Conservation (phyloP, 2,329 filamentous ascomycete genomes). For the Xylariaceae sp. region DNA sequence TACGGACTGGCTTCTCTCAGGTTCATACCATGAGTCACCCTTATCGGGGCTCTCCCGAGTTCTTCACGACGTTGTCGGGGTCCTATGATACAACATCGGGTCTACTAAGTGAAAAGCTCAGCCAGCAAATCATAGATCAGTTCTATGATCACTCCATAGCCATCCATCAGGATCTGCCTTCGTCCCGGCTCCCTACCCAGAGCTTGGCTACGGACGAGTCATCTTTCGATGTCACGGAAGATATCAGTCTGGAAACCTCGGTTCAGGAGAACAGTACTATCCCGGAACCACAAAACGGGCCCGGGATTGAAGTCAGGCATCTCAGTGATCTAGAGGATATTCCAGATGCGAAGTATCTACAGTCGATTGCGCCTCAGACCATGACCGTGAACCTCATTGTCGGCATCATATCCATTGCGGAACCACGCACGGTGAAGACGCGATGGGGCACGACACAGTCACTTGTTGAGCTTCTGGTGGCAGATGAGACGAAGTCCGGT, state of each 20-base stretch:
- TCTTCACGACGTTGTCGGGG: conserved; percentile 44
- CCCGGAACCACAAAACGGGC: conserved; percentile 20
- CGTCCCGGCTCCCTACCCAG: conserved; percentile 49
- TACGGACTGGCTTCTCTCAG: conserved; percentile 52
- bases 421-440: conserved; percentile 63
- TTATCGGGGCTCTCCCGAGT: conserved; percentile 36
- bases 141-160: conserved; percentile 78
- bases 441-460: conserved; percentile 57
- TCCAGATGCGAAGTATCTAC: conserved; percentile 61
- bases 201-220: conserved; percentile 30
- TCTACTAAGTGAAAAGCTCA: conserved; percentile 32
- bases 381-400: conserved; percentile 79
- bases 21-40: conserved; percentile 35
- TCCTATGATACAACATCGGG: conserved; percentile 30
- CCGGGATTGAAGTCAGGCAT: conserved; percentile 33
- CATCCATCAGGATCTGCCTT: conserved; percentile 60
- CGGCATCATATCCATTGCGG: conserved; percentile 66
- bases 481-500: conserved; percentile 76
- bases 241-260: conserved; percentile 30
- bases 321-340: conserved; percentile 64
- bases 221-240: conserved; percentile 36
- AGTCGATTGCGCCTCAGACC: conserved; percentile 68
- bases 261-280: conserved; percentile 24
- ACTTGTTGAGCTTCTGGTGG: conserved; percentile 72
- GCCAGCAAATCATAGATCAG: conserved; percentile 44